A percentile compares a stretch with the other conserved stretches of the same genome.
Evolutionary conservation across 176 grass and related monocot genomes (phyloP).

Genomic region (Eragrostis curvula): DNA sequence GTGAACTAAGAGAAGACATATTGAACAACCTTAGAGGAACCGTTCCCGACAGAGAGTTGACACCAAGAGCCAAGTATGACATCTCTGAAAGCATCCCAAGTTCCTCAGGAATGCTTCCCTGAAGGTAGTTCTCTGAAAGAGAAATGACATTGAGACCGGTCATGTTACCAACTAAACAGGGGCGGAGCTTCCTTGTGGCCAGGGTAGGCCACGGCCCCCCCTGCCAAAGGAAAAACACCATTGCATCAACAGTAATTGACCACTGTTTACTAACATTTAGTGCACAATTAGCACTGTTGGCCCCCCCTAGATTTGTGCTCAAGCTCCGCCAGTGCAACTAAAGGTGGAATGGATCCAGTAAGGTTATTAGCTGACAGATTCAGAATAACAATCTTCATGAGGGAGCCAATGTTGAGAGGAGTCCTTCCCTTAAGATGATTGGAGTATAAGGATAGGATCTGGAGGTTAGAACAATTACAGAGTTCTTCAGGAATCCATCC

Average conservation of each 20-base stretch:
- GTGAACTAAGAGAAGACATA: neutral
- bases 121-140: neutral
- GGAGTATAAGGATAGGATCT: neutral
- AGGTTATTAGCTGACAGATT: neutral
- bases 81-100: neutral
- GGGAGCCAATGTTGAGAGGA: conserved; percentile 2
- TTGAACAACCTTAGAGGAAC: neutral
- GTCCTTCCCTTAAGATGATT: neutral
- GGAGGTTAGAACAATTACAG: conserved; percentile 14
- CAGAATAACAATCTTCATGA: conserved; percentile 1
- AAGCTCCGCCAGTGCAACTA: too few relatives aligned
- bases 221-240: too few relatives aligned
- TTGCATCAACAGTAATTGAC: too few relatives aligned
- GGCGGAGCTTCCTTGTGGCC: too few relatives aligned
- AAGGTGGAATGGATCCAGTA: conserved; percentile 12
- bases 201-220: too few relatives aligned
- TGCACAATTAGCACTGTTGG: too few relatives aligned
- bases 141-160: neutral
- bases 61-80: neutral
- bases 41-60: neutral
- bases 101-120: conserved; percentile 21
- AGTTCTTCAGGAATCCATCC: conserved; percentile 27
- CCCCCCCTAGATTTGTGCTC: too few relatives aligned
- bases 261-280: too few relatives aligned
- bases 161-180: conserved; percentile 13